Conservation (phyloP, 768 basidiomycete species). For the Grammothele lineata region DNA sequence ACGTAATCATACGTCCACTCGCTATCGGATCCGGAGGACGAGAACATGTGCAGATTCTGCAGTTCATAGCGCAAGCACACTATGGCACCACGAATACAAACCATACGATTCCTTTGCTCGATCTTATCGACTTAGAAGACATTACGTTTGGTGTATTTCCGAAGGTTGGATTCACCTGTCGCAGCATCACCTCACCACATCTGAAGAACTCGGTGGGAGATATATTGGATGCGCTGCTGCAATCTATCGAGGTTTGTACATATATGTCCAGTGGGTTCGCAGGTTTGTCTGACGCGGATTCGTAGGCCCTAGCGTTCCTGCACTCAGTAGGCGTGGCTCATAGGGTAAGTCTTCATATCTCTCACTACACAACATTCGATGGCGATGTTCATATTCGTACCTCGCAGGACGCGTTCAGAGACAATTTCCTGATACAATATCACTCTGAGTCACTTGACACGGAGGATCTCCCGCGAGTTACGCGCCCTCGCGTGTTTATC, state of each 20-base stretch:
- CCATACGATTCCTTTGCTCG: constrained; percentile 26
- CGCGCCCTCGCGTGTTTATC: constrained; percentile 3
- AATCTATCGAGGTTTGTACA: constrained; percentile 24
- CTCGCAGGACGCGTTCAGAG: constrained; percentile 4
- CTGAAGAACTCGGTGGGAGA: constrained; percentile 28
- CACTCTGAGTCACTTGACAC: constrained; percentile 1
- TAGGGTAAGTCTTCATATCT: neutral
- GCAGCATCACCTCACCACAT: no score
- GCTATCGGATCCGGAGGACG: no score
- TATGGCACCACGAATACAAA: constrained; percentile 9
- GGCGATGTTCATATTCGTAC: neutral
- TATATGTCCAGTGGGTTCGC: no score
- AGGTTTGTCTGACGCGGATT: neutral
- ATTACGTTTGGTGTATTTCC: constrained; percentile 28
- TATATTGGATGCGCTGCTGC: constrained; percentile 28
- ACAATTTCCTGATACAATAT: constrained; percentile 9
- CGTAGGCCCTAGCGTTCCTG: neutral
- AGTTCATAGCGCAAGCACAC: neutral
- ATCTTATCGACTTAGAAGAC: constrained; percentile 24
- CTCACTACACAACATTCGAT: neutral
- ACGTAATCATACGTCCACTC: no score
- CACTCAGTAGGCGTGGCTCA: neutral
- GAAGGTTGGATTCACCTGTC: constrained; percentile 14
- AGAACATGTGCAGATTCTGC: no score
- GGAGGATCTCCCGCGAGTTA: neutral